Percentiles rank a stretch among this genome's conserved stretches.
Conservation (phyloP, 2,329 filamentous ascomycete species). For the Pestalotiopsis sp. region DNA sequence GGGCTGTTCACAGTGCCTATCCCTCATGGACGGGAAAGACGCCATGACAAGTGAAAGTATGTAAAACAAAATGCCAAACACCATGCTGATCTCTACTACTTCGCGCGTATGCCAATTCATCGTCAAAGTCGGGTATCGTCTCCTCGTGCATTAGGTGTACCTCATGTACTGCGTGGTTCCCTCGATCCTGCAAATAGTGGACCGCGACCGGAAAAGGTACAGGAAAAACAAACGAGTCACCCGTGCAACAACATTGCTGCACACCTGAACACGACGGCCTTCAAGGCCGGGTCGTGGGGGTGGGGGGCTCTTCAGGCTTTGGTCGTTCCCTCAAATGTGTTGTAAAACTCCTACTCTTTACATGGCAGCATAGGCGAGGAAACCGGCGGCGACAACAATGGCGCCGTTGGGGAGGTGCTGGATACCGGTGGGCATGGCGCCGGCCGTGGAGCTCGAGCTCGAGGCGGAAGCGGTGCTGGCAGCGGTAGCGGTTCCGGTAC, state of each 20-base stretch:
- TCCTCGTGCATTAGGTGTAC: slow-evolving; percentile 29
- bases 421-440: slow-evolving; percentile 29
- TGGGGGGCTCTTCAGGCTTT: neutral
- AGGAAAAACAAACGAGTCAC: slow-evolving; percentile 16
- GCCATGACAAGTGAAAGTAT: slow-evolving; percentile 3
- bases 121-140: slow-evolving; percentile 27
- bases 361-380: slow-evolving; percentile 57
- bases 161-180: slow-evolving; percentile 21
- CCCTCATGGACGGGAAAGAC: neutral
- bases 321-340: neutral
- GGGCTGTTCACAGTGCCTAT: neutral
- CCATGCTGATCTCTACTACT: slow-evolving; percentile 16
- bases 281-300: slow-evolving; percentile 5
- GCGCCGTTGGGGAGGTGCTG: slow-evolving; percentile 46
- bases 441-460: slow-evolving; percentile 26
- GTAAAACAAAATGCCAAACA: slow-evolving; percentile 16
- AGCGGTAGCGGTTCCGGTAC: slow-evolving; percentile 24
- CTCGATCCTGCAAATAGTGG: slow-evolving; percentile 17
- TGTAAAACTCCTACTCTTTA: slow-evolving; percentile 7
- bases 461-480: slow-evolving; percentile 19
- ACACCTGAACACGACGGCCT: slow-evolving; percentile 2
- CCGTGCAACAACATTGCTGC: slow-evolving; percentile 10
- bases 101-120: slow-evolving; percentile 19
- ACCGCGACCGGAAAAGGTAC: slow-evolving; percentile 20
- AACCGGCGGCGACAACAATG: slow-evolving; percentile 52